Evolutionary conservation across 768 basidiomycete genomes (phyloP), one percentile per base, ranked within the genome.

Genomic region (Astraeus odoratus): DNA sequence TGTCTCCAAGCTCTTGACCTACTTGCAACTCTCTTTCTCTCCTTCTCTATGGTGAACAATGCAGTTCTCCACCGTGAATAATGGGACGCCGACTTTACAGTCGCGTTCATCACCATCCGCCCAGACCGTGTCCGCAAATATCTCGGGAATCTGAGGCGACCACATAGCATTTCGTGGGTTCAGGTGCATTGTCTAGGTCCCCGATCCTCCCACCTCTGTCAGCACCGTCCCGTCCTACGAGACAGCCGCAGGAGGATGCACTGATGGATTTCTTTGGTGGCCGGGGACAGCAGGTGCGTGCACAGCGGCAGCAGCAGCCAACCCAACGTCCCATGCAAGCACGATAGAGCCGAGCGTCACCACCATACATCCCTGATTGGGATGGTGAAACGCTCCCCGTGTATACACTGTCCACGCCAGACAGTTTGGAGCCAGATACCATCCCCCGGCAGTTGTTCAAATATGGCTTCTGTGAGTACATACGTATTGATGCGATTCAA

Each of bases 401-500:
- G 26, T 63, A 58, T 19, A 5, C 34, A 3, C 44, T 66, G 49
- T 42, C 58, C 59, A 25, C n/a, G n/a, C n/a, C n/a, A n/a, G n/a
- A n/a, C n/a, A n/a, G 67, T 46, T 61, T 65, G 18, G 77, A 82
- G 64, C 69, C 72, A 26, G 59, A 68, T 4, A 81, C 78, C 20
- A 72, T 81, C 39, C 76, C 80, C 5, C 71, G 74, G 62, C 78
- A 74, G 57, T 60, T 82, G 37, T 81, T 82, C 66, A 76, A 74
- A 54, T 80, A 80, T 47, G 78, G 79, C 35, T 81, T 82, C 55
- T 55, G 80, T 81, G 53, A 56, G 80, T 63, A 16, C 30, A 43
- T 25, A 41, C 30, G 34, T 36, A 16, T 31, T 7, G 8, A 19
- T 13, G 22, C 9, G 2, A 2, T 6, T 5, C 27, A 1, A 10